Conservation (phyloP, 2,329 filamentous ascomycete species). For the Fusarium longipes region DNA sequence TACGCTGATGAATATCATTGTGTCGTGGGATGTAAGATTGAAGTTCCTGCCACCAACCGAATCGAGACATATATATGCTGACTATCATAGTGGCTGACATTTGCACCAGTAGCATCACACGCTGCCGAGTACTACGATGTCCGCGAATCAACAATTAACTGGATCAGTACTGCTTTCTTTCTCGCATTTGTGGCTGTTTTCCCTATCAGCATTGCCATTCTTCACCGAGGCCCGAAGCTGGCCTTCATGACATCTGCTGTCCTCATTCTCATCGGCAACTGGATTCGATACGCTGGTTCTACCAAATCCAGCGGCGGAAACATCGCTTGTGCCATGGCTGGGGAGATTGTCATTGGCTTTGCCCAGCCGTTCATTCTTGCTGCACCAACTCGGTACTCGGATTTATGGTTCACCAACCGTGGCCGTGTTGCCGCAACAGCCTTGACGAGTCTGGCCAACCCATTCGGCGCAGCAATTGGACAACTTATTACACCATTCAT, state of each 20-base stretch:
- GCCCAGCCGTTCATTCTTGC: conserved; percentile 92
- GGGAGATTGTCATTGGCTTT: conserved; percentile 89
- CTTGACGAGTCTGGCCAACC: conserved; percentile 85
- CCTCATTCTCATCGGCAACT: conserved; percentile 85
- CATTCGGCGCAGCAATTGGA: conserved; percentile 87
- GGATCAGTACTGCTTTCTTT: conserved; percentile 88
- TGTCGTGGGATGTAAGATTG: conserved; percentile 90
- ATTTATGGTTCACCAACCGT: conserved; percentile 90
- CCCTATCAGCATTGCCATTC: conserved; percentile 78
- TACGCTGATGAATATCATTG: conserved; percentile 88
- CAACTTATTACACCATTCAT: conserved; percentile 87
- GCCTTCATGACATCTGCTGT: conserved; percentile 79
- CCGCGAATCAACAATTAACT: conserved; percentile 83
- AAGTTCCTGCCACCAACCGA: neutral
- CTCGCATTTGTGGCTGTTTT: conserved; percentile 82
- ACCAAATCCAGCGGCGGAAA: conserved; percentile 65
- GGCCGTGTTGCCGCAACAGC: conserved; percentile 91
- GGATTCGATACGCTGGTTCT: conserved; percentile 85
- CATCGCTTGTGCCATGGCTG: conserved; percentile 86
- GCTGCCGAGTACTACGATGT: conserved; percentile 81
- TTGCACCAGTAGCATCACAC: conserved; percentile 81
- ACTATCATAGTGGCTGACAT: conserved; percentile 80
- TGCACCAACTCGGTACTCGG: conserved; percentile 89
- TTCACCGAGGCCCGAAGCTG: conserved; percentile 82
- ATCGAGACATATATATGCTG: conserved; percentile 14